phyloP scores from a whole-genome alignment of 73 alveolate genomes.

The Tetrahymena borealis region DNA sequence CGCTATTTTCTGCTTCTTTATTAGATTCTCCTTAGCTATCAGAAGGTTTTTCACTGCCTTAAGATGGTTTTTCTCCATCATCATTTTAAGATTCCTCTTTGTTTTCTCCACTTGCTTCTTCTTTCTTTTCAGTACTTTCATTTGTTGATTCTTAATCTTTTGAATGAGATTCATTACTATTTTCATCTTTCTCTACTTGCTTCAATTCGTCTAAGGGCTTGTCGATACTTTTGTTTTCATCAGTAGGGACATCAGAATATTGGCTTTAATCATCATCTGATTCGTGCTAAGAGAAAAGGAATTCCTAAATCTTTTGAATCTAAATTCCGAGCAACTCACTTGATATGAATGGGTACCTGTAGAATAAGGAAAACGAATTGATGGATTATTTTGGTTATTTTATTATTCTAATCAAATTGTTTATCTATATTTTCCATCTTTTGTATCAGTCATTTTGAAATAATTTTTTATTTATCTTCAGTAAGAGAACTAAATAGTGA shows the following conservation, averaged over 20 bases:
- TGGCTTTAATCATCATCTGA: neutral
- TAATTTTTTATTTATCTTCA: no score
- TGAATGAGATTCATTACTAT: neutral
- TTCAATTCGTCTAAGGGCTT: neutral
- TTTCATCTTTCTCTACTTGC: neutral
- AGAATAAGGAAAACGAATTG: no score
- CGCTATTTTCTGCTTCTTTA: neutral
- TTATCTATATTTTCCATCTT: no score
- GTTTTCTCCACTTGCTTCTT: neutral
- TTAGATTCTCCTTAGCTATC: neutral
- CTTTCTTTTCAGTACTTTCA: neutral
- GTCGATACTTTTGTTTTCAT: neutral
- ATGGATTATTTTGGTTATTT: no score
- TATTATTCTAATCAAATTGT: no score
- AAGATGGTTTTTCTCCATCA: neutral
- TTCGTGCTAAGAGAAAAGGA: neutral
- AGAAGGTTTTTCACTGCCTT: no score
- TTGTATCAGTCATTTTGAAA: no score
- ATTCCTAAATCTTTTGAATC: neutral
- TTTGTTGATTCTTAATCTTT: neutral
- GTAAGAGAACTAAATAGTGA: no score
- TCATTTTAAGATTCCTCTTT: neutral
- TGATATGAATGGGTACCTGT: neutral
- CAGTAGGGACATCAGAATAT: neutral
- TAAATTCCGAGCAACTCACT: neutral